A percentile compares a stretch with the other conserved stretches of the same genome.
Conservation (phyloP, 495 filamentous ascomycete species). For the Trichoderma gamsii region DNA sequence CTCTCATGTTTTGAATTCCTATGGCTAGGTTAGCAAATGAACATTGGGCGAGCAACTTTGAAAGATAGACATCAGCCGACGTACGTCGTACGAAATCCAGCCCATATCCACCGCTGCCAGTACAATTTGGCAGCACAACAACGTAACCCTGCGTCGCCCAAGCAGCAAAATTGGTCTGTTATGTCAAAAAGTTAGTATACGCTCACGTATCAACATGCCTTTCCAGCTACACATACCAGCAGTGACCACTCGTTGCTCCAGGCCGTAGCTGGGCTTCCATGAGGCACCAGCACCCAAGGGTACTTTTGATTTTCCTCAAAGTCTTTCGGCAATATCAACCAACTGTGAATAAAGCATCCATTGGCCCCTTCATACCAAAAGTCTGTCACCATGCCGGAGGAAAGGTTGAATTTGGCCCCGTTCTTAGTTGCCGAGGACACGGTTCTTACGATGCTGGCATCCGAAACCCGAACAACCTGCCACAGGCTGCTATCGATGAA, state of each 20-base stretch:
- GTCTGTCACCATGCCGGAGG: conserved; percentile 24
- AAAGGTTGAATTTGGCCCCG: conserved; percentile 24
- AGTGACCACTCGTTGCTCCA: conserved; percentile 25
- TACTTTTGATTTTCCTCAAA: conserved; percentile 28
- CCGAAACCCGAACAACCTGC: conserved; percentile 21
- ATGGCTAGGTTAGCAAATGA: conserved; percentile 6
- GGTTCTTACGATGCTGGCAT: conserved; percentile 3
- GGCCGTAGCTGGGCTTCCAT: conserved; percentile 19
- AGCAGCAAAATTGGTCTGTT: conserved; percentile 20
- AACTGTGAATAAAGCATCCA: conserved; percentile 25
- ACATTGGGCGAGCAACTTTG: background rate
- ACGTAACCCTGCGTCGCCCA: conserved; percentile 32
- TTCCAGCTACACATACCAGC: conserved; percentile 18
- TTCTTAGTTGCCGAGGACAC: conserved; percentile 23
- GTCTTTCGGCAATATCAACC: conserved; percentile 26
- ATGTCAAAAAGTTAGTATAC: background rate
- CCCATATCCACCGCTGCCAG: conserved; percentile 27
- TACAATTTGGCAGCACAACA: conserved; percentile 28
- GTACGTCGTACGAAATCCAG: conserved; percentile 22
- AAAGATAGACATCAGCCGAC: background rate
- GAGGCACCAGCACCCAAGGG: conserved; percentile 26
- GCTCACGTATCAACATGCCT: background rate
- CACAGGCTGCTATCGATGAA: conserved; percentile 26
- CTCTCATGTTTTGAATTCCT: conserved; percentile 21
- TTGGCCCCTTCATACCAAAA: conserved; percentile 25